These are phyloP conservation scores for Colletotrichum sp. DNA, from an alignment of 2,329 filamentous ascomycete species.

Conservation along the genomic window DNA sequence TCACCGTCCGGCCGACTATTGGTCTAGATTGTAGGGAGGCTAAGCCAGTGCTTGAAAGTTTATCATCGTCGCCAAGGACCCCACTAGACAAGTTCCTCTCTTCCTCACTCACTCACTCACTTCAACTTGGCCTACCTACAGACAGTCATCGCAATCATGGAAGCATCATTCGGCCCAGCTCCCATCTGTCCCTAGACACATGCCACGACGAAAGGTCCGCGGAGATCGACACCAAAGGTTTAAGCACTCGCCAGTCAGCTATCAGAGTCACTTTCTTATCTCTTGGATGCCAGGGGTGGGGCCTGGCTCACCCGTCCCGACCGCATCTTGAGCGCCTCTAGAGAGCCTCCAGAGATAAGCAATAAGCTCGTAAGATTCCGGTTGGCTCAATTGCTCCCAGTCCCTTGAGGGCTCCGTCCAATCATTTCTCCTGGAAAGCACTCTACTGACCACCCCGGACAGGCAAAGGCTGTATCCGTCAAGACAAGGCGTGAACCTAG, in stretches of 20 bases:
- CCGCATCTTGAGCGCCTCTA: conserved; percentile 12
- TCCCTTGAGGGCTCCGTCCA: neutral
- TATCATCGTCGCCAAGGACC: neutral
- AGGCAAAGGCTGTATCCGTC: conserved; percentile 2
- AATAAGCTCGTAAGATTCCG: conserved; percentile 15
- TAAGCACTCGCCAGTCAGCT: conserved; percentile 10
- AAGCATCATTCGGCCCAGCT: neutral
- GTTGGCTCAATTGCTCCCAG: conserved; percentile 3
- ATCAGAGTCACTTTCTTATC: conserved; percentile 15
- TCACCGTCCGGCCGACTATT: neutral
- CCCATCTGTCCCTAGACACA: neutral
- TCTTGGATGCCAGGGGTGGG: conserved; percentile 21
- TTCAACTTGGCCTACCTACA: neutral
- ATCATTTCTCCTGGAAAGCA: neutral
- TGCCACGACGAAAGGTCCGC: neutral
- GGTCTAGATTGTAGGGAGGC: neutral
- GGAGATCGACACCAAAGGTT: conserved; percentile 14
- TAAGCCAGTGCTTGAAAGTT: conserved; percentile 1
- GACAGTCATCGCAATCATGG: neutral
- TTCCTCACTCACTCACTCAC: neutral
- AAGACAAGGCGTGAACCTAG: conserved; percentile 17
- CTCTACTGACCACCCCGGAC: conserved; percentile 3
- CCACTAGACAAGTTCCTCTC: neutral
- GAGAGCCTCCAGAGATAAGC: conserved; percentile 18
- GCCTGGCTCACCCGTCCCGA: conserved; percentile 12